phyloP scores from a whole-genome alignment of 495 filamentous ascomycete species.

The Penicillium ucsense region DNA sequence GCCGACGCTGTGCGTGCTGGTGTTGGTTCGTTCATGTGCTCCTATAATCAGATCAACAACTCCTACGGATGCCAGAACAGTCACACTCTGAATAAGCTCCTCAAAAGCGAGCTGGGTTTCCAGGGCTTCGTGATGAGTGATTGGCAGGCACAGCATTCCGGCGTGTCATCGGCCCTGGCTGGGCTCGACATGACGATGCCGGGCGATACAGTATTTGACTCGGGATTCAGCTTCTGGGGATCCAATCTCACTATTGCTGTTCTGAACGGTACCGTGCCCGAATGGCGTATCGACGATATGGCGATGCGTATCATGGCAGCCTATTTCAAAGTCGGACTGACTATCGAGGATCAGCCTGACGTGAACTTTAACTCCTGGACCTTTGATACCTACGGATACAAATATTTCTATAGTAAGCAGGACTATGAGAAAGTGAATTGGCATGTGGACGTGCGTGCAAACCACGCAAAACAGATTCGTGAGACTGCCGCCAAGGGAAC shows the following conservation, averaged over 20 bases:
- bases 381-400: neutral
- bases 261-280: neutral
- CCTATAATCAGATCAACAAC: constrained; percentile 58
- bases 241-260: neutral
- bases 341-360: neutral
- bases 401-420: neutral
- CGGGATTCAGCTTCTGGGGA: constrained; percentile 1
- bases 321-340: neutral
- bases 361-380: constrained; percentile 1
- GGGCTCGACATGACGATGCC: constrained; percentile 57
- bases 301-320: constrained; percentile 3
- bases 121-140: constrained; percentile 58
- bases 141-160: constrained; percentile 49
- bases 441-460: neutral
- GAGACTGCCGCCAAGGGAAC: neutral
- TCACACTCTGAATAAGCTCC: constrained; percentile 48
- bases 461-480: neutral
- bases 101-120: constrained; percentile 60
- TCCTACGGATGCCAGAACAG: constrained; percentile 57
- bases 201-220: constrained; percentile 14
- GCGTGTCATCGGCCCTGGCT: constrained; percentile 40
- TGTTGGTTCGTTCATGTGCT: constrained; percentile 57
- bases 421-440: neutral
- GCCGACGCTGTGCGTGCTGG: constrained; percentile 54
- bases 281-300: constrained; percentile 2